Base-by-base conservation (phyloP, 2,329 filamentous ascomycete species). In the Paecilomyces sp. region DNA sequence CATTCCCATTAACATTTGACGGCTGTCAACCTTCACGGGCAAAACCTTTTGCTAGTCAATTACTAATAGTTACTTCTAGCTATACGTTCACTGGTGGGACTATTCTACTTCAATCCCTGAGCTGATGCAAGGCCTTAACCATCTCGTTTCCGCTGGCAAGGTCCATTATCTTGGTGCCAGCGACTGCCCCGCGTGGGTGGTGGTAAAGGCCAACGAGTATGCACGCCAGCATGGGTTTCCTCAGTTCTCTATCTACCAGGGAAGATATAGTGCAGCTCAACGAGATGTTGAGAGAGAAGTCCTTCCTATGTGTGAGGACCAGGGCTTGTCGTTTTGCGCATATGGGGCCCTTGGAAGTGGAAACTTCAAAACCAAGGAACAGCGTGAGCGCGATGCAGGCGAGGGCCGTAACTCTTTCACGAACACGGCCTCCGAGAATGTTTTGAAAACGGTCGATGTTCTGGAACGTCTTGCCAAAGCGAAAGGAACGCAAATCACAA, bases 251-350 rank as follows among this genome's bases (percentile, higher is more conserved):
- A 82, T 90, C 18, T 90, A 89, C 68, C 86, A 89, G 72, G 88
- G 88, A 9, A 76, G 75, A 11, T 90, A 86, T 85, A 83, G 76
- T 24, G 79, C 81, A 18, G 79, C 76, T 1, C 79, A 84, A 55
- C 83, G 88, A 25, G 88, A 91, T 70, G 83, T 89, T 56, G 86
- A 88, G 75, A 80, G 85, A 25, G 86, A 88, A n/a, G 86, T 88
- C 65, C 79, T 90, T 36, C 85, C 85, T 51, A 89, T 89, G 87
- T 79, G 75, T 47, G 78, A 78, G 41, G 77, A 80, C 31, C 84
- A 88, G 66, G 85, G 86, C 34, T 88, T 88, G 82, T 84, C 75
- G 0, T 66, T 88, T 2, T 79, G 78, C 0, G 83, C 84, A 1
- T 85, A 79, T 76, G 81, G 36, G 5, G 70, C 77, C 1, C 72